These are phyloP conservation scores for Podospora tetraspora DNA, from an alignment of 495 filamentous ascomycete species.

Conservation along the genomic window DNA sequence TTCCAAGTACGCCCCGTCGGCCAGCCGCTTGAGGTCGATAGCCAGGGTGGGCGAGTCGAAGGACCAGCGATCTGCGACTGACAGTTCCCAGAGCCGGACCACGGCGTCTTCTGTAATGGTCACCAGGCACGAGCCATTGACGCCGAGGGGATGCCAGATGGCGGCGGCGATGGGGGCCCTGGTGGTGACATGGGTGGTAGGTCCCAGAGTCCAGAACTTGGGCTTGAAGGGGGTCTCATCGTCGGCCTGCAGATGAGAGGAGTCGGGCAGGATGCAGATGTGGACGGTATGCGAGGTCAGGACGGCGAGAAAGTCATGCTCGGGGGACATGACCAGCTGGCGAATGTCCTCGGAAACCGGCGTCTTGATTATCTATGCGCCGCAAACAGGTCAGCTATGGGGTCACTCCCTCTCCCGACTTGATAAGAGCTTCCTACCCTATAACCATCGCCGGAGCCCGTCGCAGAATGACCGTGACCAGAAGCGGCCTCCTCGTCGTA, in stretches of 20 bases:
- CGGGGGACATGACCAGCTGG: constrained; percentile 76
- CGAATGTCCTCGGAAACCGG: constrained; percentile 69
- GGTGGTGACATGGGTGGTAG: constrained; percentile 81
- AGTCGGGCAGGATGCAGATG: constrained; percentile 70
- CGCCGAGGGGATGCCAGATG: constrained; percentile 82
- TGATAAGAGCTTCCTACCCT: constrained; percentile 27
- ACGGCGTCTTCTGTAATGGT: constrained; percentile 81
- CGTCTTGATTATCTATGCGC: constrained; percentile 58
- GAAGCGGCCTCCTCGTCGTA: constrained; percentile 27
- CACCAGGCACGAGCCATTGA: constrained; percentile 65
- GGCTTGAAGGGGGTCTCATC: constrained; percentile 63
- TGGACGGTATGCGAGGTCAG: constrained; percentile 79
- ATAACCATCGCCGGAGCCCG: constrained; percentile 36
- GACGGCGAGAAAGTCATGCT: constrained; percentile 72
- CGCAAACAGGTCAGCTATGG: not conserved
- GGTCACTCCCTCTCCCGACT: too few species aligned
- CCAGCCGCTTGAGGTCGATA: constrained; percentile 75
- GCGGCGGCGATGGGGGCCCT: constrained; percentile 69
- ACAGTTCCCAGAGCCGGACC: constrained; percentile 83
- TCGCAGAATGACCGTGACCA: constrained; percentile 17
- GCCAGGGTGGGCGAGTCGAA: constrained; percentile 77
- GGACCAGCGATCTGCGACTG: constrained; percentile 69
- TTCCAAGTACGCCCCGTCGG: constrained; percentile 68
- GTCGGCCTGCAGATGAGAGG: constrained; percentile 60
- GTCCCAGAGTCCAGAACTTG: constrained; percentile 79